Evolutionary conservation across 2,329 filamentous ascomycete genomes (phyloP).

Genomic region (Xylaria sp.): DNA sequence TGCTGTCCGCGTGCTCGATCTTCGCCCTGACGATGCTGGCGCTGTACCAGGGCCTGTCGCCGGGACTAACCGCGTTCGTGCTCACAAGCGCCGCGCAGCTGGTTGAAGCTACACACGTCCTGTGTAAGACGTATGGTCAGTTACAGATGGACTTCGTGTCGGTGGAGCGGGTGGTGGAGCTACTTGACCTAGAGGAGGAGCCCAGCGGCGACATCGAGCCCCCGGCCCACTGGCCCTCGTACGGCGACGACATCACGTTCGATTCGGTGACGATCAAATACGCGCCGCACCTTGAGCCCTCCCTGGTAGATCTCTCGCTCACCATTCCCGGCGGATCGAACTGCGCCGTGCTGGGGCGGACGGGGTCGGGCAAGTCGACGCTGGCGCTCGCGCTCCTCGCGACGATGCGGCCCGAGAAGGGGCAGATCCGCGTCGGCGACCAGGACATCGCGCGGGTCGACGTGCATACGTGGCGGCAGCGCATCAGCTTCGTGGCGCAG

Average conservation of each 20-base stretch:
- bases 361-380: slow-evolving; percentile 86
- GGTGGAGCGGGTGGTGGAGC: slow-evolving; percentile 82
- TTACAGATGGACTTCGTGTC: slow-evolving; percentile 92
- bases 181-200: slow-evolving; percentile 79
- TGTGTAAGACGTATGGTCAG: slow-evolving; percentile 81
- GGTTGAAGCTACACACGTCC: slow-evolving; percentile 68
- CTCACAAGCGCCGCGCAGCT: slow-evolving; percentile 72
- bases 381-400: slow-evolving; percentile 62
- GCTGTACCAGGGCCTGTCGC: slow-evolving; percentile 71
- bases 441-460: slow-evolving; percentile 56
- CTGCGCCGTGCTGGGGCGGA: slow-evolving; percentile 75
- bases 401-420: slow-evolving; percentile 54
- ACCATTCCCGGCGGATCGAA: slow-evolving; percentile 68
- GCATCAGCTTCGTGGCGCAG: slow-evolving; percentile 66
- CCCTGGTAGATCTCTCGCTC: slow-evolving; percentile 69
- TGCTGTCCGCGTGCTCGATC: slow-evolving; percentile 71
- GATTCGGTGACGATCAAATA: slow-evolving; percentile 79
- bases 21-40: slow-evolving; percentile 75
- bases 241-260: slow-evolving; percentile 73
- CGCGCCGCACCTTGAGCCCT: slow-evolving; percentile 74
- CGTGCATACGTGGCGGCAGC: slow-evolving; percentile 57
- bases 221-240: slow-evolving; percentile 76
- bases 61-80: slow-evolving; percentile 83
- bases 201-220: slow-evolving; percentile 66
- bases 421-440: slow-evolving; percentile 57